These are phyloP conservation scores for Cardamine resedifolia DNA, from an alignment of 345 rosid species.

Conservation along the genomic window DNA sequence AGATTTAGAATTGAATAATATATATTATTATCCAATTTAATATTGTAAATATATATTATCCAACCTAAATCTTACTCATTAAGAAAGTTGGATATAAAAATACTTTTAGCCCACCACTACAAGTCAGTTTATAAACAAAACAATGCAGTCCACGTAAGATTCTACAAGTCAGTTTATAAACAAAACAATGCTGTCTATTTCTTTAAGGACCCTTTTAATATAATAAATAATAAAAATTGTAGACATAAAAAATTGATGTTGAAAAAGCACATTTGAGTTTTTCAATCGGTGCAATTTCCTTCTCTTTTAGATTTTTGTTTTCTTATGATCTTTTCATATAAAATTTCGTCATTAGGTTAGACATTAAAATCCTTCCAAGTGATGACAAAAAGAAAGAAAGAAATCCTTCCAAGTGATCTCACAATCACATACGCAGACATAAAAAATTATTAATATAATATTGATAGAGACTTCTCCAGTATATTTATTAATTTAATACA, in stretches of 20 bases:
- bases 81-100: conserved; percentile 4
- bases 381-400: no score
- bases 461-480: not conserved
- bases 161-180: no score
- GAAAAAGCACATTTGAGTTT: not conserved
- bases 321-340: not conserved
- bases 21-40: no score
- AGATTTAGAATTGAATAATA: no score
- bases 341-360: not conserved
- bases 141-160: not conserved
- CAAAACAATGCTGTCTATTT: not conserved
- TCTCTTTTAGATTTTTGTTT: conserved; percentile 14
- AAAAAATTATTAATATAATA: not conserved
- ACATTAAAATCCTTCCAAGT: no score
- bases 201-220: not conserved
- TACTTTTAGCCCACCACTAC: not conserved
- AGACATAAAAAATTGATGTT: not conserved
- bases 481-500: not conserved
- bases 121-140: not conserved
- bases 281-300: not conserved
- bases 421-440: not conserved
- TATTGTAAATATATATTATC: not conserved
- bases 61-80: not conserved
- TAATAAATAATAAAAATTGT: not conserved
- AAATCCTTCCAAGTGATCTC: conserved; percentile 18